Percentiles rank a stretch among this genome's conserved stretches.
Evolutionary conservation across 2,329 filamentous ascomycete genomes (phyloP).

Genomic region (Aspergillus novoparasiticus): DNA sequence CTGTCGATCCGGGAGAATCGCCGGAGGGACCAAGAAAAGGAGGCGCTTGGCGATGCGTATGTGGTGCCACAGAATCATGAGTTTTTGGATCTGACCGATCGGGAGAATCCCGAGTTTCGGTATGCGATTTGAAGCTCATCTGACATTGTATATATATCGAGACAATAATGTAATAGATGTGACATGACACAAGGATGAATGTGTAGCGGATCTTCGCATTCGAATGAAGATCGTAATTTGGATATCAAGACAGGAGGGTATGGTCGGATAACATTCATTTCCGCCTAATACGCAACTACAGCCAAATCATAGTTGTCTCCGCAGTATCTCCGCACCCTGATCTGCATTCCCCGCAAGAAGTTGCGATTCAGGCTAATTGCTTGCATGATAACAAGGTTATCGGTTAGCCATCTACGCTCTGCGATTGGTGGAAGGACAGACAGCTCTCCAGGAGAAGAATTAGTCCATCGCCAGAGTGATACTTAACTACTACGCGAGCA

Average conservation of each 20-base stretch:
- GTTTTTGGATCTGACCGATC: slow-evolving; percentile 32
- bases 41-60: slow-evolving; percentile 24
- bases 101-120: slow-evolving; percentile 29
- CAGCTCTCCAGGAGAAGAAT: neutral
- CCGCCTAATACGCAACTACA: neutral
- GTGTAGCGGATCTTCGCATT: neutral
- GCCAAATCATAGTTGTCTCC: neutral
- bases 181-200: neutral
- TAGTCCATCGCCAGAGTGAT: neutral
- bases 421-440: neutral
- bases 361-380: neutral
- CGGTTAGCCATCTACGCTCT: neutral
- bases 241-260: too few species aligned
- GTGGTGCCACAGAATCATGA: slow-evolving; percentile 36
- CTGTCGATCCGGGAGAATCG: slow-evolving; percentile 32
- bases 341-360: neutral
- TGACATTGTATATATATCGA: neutral
- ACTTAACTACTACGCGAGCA: neutral
- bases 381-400: neutral
- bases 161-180: neutral
- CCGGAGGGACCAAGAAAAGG: slow-evolving; percentile 30
- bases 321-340: neutral
- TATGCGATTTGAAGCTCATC: slow-evolving; percentile 22
- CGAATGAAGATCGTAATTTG: neutral
- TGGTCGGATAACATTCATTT: neutral